These are phyloP conservation scores for Phytophthora colocasiae DNA, from an alignment of 352 stramenopile genomes.

Conservation along the genomic window DNA sequence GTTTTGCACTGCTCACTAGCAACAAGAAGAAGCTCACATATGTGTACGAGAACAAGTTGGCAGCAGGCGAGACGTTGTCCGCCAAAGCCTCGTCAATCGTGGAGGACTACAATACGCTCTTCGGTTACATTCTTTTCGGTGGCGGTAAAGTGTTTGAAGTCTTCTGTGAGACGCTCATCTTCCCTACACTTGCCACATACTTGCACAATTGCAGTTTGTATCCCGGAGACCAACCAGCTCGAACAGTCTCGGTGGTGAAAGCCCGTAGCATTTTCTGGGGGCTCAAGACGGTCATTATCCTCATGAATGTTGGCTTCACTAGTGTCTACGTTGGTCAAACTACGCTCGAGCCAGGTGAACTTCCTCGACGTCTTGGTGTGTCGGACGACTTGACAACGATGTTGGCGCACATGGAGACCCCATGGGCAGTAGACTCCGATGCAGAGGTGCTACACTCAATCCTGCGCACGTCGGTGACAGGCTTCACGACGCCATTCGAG, in stretches of 20 bases:
- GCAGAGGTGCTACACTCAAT: constrained; percentile 35
- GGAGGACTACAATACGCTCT: constrained; percentile 56
- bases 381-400: constrained; percentile 9
- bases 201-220: constrained; percentile 69
- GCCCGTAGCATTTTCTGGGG: constrained; percentile 61
- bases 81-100: constrained; percentile 40
- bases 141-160: constrained; percentile 65
- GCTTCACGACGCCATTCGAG: constrained; percentile 31
- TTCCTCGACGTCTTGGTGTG: constrained; percentile 15
- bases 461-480: constrained; percentile 28
- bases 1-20: constrained; percentile 52
- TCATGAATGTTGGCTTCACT: constrained; percentile 69
- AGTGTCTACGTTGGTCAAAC: constrained; percentile 65
- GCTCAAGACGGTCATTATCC: constrained; percentile 64
- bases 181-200: constrained; percentile 62
- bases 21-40: constrained; percentile 42
- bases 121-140: constrained; percentile 56
- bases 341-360: not conserved
- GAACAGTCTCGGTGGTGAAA: constrained; percentile 55
- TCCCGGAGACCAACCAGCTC: constrained; percentile 58
- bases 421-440: constrained; percentile 6
- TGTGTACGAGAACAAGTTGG: constrained; percentile 31
- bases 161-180: constrained; percentile 67
- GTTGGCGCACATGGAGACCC: constrained; percentile 17
- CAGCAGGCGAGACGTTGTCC: constrained; percentile 29